A percentile compares a stretch with the other conserved stretches of the same genome.
Conservation (phyloP, 1,139 yeast genomes). For the Yamadazyma spencermartinsiae region DNA sequence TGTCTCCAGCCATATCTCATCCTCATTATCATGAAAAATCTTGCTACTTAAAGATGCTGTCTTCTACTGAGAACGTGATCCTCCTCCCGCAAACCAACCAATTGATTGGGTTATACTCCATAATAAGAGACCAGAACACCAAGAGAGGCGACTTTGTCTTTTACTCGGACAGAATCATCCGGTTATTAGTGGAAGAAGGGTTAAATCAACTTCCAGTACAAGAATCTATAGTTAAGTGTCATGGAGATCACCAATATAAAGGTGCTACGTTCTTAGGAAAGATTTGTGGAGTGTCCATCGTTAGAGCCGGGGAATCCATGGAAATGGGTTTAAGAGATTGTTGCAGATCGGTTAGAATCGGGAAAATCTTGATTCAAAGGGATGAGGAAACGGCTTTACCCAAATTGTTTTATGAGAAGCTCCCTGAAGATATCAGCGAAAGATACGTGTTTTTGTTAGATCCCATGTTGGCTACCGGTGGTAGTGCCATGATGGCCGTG, state of each 20-base stretch:
- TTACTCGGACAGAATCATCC: conserved; percentile 90
- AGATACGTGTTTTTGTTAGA: conserved; percentile 89
- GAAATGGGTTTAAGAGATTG: conserved; percentile 96
- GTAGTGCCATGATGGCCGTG: conserved; percentile 96
- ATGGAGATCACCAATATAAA: conserved; percentile 67
- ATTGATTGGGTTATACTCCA: conserved; percentile 80
- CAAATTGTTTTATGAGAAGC: conserved; percentile 82
- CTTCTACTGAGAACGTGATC: conserved; percentile 51
- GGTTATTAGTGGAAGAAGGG: conserved; percentile 92
- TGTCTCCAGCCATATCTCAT: too few relatives aligned
- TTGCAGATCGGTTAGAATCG: conserved; percentile 92
- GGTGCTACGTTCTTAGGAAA: conserved; percentile 89
- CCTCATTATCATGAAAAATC: background rate
- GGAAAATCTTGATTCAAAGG: conserved; percentile 93
- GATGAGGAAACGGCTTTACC: conserved; percentile 87
- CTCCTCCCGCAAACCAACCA: conserved; percentile 88
- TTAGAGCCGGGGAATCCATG: conserved; percentile 98
- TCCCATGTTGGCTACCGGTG: conserved; percentile 98
- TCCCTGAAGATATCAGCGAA: conserved; percentile 87
- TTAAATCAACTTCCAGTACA: conserved; percentile 88
- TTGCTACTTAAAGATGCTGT: conserved; percentile 9
- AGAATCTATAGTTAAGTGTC: conserved; percentile 65
- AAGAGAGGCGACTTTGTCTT: conserved; percentile 90
- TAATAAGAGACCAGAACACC: conserved; percentile 79
- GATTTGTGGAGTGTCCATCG: conserved; percentile 96